Evolutionary conservation across 805 yeast species (phyloP), one percentile per base, ranked within the genome.

Genomic region (Wickerhamiella bombiphila): DNA sequence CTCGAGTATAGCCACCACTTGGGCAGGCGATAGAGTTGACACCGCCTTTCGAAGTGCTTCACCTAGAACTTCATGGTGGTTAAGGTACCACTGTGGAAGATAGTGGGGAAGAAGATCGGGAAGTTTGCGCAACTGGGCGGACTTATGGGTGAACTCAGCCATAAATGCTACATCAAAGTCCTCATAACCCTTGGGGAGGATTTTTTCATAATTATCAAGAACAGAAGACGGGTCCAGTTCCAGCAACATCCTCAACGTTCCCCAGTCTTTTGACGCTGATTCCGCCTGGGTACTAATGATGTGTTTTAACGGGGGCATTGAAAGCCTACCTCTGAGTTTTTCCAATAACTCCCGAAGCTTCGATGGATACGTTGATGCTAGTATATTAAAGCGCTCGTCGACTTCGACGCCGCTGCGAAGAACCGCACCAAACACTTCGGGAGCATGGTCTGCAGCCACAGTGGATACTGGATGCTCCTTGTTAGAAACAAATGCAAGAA

Each of bases 11-110:
- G 34, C 30, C 3, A 33, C 39, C 3, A 48, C 31, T 19, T 48
- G 51, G 5, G 11, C 6, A 7, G 43, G 24, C 1, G 51, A 36
- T 13, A 48, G 37, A 13, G 41, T 32, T 4, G 34, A 38, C 4
- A 44, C 22, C 2, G 43, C 38, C 3, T 28, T 11, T 7, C 18
- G 8, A 6, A 43, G 18, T 2, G 36, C 42, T 0, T 20, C 24
- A 8, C 21, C 7, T 2, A 29, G 3, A 2, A 24, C 35, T 0
- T 11, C 28, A 3, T 34, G 11, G 17, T 19, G 35, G 13, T 20
- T 13, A n/a, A 32, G n/a, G n/a, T n/a, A n/a, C n/a, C n/a, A n/a
- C n/a, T n/a, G n/a, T n/a, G n/a, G n/a, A n/a, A n/a, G 16, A 7
- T n/a, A 30, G 6, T 16, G 22, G 3, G 22, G 29, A 5, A 38